These are phyloP conservation scores for Bretschneidera sinensis DNA, from an alignment of 345 rosid species.

Conservation along the genomic window DNA sequence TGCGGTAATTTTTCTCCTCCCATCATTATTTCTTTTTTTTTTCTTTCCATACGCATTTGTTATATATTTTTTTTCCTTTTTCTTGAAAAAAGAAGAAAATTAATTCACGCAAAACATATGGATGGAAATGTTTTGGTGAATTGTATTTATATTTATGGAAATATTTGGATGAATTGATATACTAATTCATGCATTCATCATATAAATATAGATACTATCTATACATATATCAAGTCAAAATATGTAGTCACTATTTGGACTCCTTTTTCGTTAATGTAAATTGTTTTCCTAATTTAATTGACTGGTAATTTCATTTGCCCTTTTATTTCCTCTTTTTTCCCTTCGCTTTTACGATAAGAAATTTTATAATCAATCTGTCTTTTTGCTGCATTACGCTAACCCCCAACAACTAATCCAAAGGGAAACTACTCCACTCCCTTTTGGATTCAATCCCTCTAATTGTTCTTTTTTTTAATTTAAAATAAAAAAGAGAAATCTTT, in stretches of 20 bases:
- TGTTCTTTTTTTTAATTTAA: too few relatives aligned
- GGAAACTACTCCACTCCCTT: neutral
- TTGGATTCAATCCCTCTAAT: neutral
- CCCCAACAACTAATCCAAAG: neutral
- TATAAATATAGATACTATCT: too few relatives aligned
- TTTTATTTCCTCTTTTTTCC: neutral
- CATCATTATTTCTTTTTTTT: neutral
- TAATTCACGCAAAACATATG: neutral
- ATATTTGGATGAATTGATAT: neutral
- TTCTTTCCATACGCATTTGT: neutral
- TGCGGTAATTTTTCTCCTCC: constrained; percentile 28
- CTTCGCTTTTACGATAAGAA: neutral
- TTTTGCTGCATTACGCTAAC: neutral
- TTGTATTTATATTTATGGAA: neutral
- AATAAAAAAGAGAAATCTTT: neutral
- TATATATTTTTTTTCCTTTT: neutral
- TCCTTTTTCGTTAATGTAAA: too few relatives aligned
- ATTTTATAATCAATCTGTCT: neutral
- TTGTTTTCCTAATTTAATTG: too few relatives aligned
- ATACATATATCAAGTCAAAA: too few relatives aligned
- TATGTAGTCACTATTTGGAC: too few relatives aligned
- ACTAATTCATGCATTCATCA: neutral
- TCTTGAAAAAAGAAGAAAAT: too few relatives aligned
- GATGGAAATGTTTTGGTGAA: neutral
- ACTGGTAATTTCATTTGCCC: too few relatives aligned